These are phyloP conservation scores for Venturia carpophila DNA, from an alignment of 2,329 filamentous ascomycete genomes.

Conservation along the genomic window DNA sequence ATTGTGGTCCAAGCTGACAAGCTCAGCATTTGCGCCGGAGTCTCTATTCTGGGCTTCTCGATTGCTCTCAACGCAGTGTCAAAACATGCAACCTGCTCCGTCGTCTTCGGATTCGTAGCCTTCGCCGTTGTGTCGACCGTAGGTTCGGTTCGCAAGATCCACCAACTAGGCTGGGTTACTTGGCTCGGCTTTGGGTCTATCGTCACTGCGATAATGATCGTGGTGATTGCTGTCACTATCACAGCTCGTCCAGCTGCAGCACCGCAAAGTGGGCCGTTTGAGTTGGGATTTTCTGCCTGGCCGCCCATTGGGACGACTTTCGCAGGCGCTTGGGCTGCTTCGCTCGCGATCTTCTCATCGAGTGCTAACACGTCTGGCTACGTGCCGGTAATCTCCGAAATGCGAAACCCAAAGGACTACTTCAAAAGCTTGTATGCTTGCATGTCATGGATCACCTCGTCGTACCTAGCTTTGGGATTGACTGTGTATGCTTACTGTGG, in stretches of 20 bases:
- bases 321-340: no score
- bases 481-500: no score
- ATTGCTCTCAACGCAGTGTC: slow-evolving; percentile 15
- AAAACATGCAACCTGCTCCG: slow-evolving; percentile 12
- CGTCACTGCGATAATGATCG: slow-evolving; percentile 14
- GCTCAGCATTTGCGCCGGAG: slow-evolving; percentile 9
- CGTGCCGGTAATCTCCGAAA: no score
- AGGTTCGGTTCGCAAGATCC: neutral
- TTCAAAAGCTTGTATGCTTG: no score
- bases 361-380: no score
- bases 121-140: slow-evolving; percentile 4
- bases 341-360: no score
- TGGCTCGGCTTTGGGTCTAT: slow-evolving; percentile 15
- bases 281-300: slow-evolving; percentile 10
- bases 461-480: no score
- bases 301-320: neutral
- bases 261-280: slow-evolving; percentile 13
- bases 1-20: neutral
- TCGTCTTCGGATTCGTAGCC: slow-evolving; percentile 5
- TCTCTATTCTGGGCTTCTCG: slow-evolving; percentile 11
- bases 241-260: slow-evolving; percentile 11
- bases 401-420: no score
- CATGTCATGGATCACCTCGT: no score
- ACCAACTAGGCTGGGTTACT: slow-evolving; percentile 13
- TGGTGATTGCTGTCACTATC: slow-evolving; percentile 8